Evolutionary conservation across 495 filamentous ascomycete genomes (phyloP), one percentile per base, ranked within the genome.

Genomic region (Darksidea phi): DNA sequence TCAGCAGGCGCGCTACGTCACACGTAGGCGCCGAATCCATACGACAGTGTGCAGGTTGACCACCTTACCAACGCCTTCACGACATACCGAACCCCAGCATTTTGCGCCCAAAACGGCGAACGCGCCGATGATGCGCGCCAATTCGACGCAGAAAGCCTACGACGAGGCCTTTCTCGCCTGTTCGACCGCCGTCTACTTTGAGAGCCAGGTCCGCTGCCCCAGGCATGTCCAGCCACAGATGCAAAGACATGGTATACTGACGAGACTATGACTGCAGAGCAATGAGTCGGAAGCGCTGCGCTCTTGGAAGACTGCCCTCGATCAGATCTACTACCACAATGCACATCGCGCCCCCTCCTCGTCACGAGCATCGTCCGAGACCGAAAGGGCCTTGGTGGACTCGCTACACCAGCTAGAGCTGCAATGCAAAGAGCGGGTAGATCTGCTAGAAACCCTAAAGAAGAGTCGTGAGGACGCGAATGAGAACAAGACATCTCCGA

Each of bases 111-210:
- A 47, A 28, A 6, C 36, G 10, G 28, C 28, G 47, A 43, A 25
- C 20, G 26, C 51, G 17, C 37, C 24, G 71, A 90, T 88, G 88
- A 89, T 93, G 83, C 88, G 89, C 77, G 87, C 82, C 78, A 90
- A 87, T 71, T 85, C 86, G 54, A 80, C 97, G 73, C 94, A 97
- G 79, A 97, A 96, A 82, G 95, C 90, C 56, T 97, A 97, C 76
- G 91, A 97, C 78, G 90, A 97, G 69, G 90, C 88, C 74, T 96
- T 95, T 74, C 78, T 96, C 57, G 88, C 86, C 64, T 96, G 90
- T 73, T 96, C 91, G 1, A 97, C 91, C 10, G 94, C 94, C 57
- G 88, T 96, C 61, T 96, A 95, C 75, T 95, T 94, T 72, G 91
- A 97, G 73, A 86, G 86, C 67, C 88, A 95, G 82, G 91, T 94